These are phyloP conservation scores for Butyriboletus loyo DNA, from an alignment of 768 basidiomycete species.

Conservation along the genomic window DNA sequence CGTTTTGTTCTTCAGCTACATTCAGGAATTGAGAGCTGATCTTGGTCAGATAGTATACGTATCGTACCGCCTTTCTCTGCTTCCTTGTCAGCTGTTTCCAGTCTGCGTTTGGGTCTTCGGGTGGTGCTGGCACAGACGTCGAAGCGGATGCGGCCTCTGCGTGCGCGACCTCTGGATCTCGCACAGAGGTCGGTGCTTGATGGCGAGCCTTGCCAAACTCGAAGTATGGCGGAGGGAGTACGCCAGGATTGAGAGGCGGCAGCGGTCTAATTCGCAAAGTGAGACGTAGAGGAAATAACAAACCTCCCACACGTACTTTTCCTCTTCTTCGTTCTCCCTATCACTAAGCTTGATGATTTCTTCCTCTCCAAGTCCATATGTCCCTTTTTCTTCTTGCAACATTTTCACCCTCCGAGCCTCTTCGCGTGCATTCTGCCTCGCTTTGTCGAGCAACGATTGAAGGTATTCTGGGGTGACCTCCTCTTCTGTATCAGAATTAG, in stretches of 20 bases:
- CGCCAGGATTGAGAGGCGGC: conserved; percentile 64
- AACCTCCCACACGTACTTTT: conserved; percentile 30
- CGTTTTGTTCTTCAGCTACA: conserved; percentile 65
- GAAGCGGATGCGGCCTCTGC: conserved; percentile 52
- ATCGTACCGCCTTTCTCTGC: conserved; percentile 65
- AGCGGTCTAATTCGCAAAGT: conserved; percentile 41
- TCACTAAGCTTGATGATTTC: conserved; percentile 49
- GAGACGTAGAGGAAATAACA: not conserved
- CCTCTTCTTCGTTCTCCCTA: conserved; percentile 28
- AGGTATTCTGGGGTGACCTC: conserved; percentile 59
- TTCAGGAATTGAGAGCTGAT: not conserved
- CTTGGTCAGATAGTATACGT: not conserved
- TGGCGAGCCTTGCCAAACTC: conserved; percentile 43
- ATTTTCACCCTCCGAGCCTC: conserved; percentile 23
- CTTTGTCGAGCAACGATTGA: conserved; percentile 60
- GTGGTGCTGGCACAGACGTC: conserved; percentile 52
- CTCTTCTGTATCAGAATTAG: conserved; percentile 36
- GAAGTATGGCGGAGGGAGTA: conserved; percentile 64
- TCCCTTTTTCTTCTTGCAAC: conserved; percentile 23
- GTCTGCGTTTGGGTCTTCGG: conserved; percentile 57
- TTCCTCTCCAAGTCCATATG: conserved; percentile 43
- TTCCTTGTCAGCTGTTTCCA: conserved; percentile 72
- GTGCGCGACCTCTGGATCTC: conserved; percentile 60
- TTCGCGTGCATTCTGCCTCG: conserved; percentile 48
- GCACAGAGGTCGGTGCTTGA: conserved; percentile 45